A percentile compares a stretch with the other conserved stretches of the same genome.
Conservation (phyloP, 148 eudicot genomes). For the Persicaria maculosa region DNA sequence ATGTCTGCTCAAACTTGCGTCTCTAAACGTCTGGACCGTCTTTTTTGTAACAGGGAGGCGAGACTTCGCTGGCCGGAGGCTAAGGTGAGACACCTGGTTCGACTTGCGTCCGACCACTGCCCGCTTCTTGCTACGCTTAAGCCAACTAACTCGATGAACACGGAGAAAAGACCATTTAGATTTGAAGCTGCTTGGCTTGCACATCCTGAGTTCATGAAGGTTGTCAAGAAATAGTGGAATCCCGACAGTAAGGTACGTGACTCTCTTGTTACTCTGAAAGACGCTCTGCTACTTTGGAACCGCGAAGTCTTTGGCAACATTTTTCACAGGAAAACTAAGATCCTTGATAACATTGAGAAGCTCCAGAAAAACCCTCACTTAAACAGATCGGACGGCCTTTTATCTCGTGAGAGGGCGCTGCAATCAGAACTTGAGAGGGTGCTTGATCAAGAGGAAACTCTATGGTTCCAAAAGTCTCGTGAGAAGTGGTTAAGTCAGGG, state of each 20-base stretch:
- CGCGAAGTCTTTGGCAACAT: not conserved
- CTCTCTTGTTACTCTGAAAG: not conserved
- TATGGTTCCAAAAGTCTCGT: not conserved
- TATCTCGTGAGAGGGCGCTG: not conserved
- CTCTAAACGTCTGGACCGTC: not conserved
- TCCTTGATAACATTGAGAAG: not conserved
- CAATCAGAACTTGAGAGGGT: not conserved
- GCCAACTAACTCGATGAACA: not conserved
- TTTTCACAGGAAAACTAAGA: not conserved
- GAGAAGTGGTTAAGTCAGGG: not conserved
- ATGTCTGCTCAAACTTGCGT: not conserved
- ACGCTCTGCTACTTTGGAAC: not conserved
- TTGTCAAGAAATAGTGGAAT: not conserved
- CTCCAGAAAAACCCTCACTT: not conserved
- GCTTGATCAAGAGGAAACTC: not conserved
- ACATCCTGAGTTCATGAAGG: not conserved
- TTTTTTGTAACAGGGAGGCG: not conserved
- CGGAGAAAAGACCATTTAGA: not conserved
- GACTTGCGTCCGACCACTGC: no score
- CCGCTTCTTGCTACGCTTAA: not conserved
- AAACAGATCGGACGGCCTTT: not conserved
- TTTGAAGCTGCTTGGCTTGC: not conserved
- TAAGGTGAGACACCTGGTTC: not conserved
- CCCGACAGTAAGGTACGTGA: not conserved
- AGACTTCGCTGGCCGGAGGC: not conserved